Percentiles rank a stretch among this genome's conserved stretches.
Conservation (phyloP, 441 rosid species). For the Cnidoscolus chayamansa region DNA sequence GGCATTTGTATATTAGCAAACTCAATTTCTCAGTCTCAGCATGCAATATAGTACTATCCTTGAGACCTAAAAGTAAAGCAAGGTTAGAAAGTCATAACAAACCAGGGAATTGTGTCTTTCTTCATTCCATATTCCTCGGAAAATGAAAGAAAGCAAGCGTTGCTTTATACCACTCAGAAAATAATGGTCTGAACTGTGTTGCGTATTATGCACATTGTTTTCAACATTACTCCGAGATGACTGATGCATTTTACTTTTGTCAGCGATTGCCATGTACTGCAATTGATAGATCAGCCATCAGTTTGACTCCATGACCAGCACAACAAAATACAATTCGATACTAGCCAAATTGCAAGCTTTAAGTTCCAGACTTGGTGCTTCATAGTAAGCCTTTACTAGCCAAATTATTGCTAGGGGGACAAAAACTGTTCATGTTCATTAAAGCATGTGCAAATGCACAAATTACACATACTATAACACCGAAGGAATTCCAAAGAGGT, state of each 20-base stretch:
- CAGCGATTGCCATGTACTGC: constrained; percentile 47
- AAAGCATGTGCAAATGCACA: background rate
- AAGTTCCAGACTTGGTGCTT: background rate
- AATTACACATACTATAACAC: background rate
- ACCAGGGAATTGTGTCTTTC: constrained; percentile 68
- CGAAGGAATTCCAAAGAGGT: background rate
- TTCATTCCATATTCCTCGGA: constrained; percentile 75
- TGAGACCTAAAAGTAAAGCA: constrained; percentile 11
- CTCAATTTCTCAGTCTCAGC: background rate
- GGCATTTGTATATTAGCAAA: background rate
- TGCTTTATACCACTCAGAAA: constrained; percentile 88
- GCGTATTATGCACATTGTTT: constrained; percentile 39
- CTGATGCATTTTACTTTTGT: constrained; percentile 48
- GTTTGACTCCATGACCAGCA: constrained; percentile 14
- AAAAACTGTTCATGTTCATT: background rate
- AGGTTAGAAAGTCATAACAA: constrained; percentile 30
- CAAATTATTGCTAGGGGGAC: constrained; percentile 4
- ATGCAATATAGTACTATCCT: background rate
- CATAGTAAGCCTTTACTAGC: background rate
- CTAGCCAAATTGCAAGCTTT: background rate
- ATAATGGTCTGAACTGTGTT: constrained; percentile 40
- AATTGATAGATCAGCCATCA: constrained; percentile 26
- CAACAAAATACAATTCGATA: background rate
- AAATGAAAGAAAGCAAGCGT: constrained; percentile 87
- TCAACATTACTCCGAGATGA: constrained; percentile 40